These are phyloP conservation scores for Backusella morwellensis DNA, from an alignment of 192 early-diverging fungal genomes.

Conservation along the genomic window DNA sequence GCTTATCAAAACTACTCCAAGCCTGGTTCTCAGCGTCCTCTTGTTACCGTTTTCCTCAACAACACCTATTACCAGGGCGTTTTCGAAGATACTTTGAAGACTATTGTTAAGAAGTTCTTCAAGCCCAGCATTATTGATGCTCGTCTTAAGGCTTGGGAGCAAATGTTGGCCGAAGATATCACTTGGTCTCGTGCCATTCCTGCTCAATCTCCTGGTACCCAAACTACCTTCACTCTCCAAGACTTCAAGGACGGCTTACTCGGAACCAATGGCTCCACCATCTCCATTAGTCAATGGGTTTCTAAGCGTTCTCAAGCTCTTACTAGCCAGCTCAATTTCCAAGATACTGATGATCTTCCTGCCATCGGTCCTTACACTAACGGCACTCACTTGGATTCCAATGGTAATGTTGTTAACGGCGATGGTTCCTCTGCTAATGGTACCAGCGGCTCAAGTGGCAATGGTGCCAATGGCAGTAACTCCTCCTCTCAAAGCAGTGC, in stretches of 20 bases:
- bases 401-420: slow-evolving; percentile 11
- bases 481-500: background rate
- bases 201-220: slow-evolving; percentile 22
- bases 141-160: slow-evolving; percentile 31
- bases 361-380: slow-evolving; percentile 17
- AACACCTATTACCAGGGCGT: slow-evolving; percentile 34
- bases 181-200: slow-evolving; percentile 36
- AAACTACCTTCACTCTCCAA: slow-evolving; percentile 21
- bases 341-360: slow-evolving; percentile 33
- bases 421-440: background rate
- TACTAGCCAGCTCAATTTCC: slow-evolving; percentile 22
- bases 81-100: slow-evolving; percentile 41
- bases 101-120: slow-evolving; percentile 39
- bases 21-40: slow-evolving; percentile 29
- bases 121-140: slow-evolving; percentile 38
- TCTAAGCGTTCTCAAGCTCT: slow-evolving; percentile 19
- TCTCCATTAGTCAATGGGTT: slow-evolving; percentile 19
- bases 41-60: slow-evolving; percentile 30
- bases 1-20: slow-evolving; percentile 36
- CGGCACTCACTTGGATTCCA: slow-evolving; percentile 14
- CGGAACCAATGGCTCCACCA: slow-evolving; percentile 4
- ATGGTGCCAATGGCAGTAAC: background rate
- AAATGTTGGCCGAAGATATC: slow-evolving; percentile 43
- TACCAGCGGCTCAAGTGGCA: background rate
- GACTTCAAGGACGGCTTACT: slow-evolving; percentile 21